Evolutionary conservation across 2,329 filamentous ascomycete species (phyloP), one percentile per base, ranked within the genome.

Genomic region (Xylariaceae sp.): DNA sequence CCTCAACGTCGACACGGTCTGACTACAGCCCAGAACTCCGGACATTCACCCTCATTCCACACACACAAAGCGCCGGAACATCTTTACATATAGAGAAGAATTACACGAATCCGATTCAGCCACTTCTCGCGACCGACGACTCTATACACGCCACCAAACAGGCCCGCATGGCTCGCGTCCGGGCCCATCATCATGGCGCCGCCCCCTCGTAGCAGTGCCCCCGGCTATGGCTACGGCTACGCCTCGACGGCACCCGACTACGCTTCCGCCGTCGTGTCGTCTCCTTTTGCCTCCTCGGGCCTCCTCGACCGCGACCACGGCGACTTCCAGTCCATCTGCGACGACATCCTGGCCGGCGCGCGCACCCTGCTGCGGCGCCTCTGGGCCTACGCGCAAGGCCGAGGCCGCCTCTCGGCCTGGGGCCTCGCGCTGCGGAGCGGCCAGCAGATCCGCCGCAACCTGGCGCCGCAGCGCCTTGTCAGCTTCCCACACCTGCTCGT

Each of bases 401-500:
- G 56, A 8, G 64, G 65, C 31, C 53, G 58, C 27, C 58, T 53
- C 16, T 51, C 59, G 28, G 58, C 53, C 3, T 50, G 56, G 24
- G 47, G 45, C 12, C 35, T 60, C 15, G 39, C 56, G 21, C 40
- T 56, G 25, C 50, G 52, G 22, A 42, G 37, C 7, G 50, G 40
- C 7, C 52, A 53, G 15, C 59, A 59, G 38, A 31, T 64, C 37
- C 56, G 55, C 45, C 55, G 56, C 49, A 76, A 75, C 46, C 44
- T 77, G 51, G 61, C 63, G 21, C 53, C 63, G 15, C 60, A 64
- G 28, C 65, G 72, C n/a, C 45, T 79, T 18, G 46, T 80, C 31
- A 78, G 68, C 61, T 67, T 87, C 36, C 73, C 77, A 22, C 82
- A 84, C 53, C 56, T 80, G 12, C 57, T 94, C 43, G 75, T 84